Percentiles rank a stretch among this genome's conserved stretches.
Conservation (phyloP, 805 yeast genomes). For the Zygosaccharomyces gambellarensis region DNA sequence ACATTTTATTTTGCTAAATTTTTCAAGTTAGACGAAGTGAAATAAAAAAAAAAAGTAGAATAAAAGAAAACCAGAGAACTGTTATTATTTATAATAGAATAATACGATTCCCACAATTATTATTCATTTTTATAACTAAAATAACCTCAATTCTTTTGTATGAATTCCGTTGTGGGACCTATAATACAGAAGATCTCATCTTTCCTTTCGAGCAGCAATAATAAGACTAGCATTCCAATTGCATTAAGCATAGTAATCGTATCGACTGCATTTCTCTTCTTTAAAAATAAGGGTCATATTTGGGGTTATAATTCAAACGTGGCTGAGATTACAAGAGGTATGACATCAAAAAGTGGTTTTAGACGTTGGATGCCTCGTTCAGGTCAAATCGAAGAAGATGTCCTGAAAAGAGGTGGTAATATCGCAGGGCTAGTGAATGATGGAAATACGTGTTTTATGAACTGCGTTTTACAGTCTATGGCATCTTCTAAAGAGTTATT, state of each 20-base stretch:
- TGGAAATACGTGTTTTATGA: constrained; percentile 93
- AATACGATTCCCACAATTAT: neutral
- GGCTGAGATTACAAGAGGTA: constrained; percentile 14
- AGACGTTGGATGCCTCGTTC: constrained; percentile 22
- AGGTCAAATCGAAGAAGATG: constrained; percentile 27
- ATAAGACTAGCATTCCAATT: constrained; percentile 7
- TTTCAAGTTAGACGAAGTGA: too few relatives aligned
- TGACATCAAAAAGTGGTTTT: constrained; percentile 11
- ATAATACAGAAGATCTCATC: constrained; percentile 11
- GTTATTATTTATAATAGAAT: neutral
- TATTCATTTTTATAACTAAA: neutral
- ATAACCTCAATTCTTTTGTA: constrained; percentile 7
- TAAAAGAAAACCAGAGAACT: neutral
- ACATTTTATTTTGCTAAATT: neutral
- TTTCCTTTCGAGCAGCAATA: constrained; percentile 8
- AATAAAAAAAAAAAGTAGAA: too few relatives aligned
- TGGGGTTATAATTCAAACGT: constrained; percentile 14
- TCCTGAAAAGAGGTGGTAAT: constrained; percentile 56
- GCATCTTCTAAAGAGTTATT: constrained; percentile 64
- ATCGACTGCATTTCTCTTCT: constrained; percentile 11
- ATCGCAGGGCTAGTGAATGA: constrained; percentile 84
- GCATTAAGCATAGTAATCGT: constrained; percentile 11
- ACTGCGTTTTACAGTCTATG: constrained; percentile 74
- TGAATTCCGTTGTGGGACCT: constrained; percentile 11
- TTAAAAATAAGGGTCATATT: constrained; percentile 8